Evolutionary conservation across 2,329 filamentous ascomycete species (phyloP).

Genomic region (Phyllosticta paracitricarpa): DNA sequence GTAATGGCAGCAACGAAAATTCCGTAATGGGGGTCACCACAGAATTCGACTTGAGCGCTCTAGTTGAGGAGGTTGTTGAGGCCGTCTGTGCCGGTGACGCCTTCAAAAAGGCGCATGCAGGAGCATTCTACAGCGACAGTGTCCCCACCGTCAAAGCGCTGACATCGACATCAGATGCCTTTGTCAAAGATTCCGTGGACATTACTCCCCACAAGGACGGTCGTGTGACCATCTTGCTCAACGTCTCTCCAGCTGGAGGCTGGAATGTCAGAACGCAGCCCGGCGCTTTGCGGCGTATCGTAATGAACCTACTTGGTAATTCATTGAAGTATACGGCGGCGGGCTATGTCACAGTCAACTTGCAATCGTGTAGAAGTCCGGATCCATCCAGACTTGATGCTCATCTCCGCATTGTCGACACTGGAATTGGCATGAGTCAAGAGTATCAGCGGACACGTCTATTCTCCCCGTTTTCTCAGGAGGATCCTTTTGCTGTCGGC

Average conservation of each 20-base stretch:
- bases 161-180: slow-evolving; percentile 6
- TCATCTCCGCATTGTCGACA: slow-evolving; percentile 16
- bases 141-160: slow-evolving; percentile 1
- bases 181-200: slow-evolving; percentile 8
- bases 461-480: slow-evolving; percentile 31
- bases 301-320: slow-evolving; percentile 14
- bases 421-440: slow-evolving; percentile 30
- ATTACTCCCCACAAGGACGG: not conserved
- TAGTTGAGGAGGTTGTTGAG: slow-evolving; percentile 10
- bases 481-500: slow-evolving; percentile 27
- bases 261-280: slow-evolving; percentile 20
- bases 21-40: slow-evolving; percentile 9
- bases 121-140: slow-evolving; percentile 4
- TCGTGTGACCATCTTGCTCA: slow-evolving; percentile 5
- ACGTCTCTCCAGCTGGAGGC: slow-evolving; percentile 4
- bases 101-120: slow-evolving; percentile 10
- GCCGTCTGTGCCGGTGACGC: slow-evolving; percentile 10
- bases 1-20: slow-evolving; percentile 1
- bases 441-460: slow-evolving; percentile 28
- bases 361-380: not conserved
- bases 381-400: slow-evolving; percentile 1
- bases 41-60: slow-evolving; percentile 8
- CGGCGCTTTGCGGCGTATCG: slow-evolving; percentile 11
- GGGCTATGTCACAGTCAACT: not conserved
- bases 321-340: slow-evolving; percentile 13